Percentiles rank a stretch among this genome's conserved stretches.
These are phyloP conservation scores for Apophysomyces trapeziformis DNA, from an alignment of 371 early-diverging fungal genomes.

Conservation along the genomic window DNA sequence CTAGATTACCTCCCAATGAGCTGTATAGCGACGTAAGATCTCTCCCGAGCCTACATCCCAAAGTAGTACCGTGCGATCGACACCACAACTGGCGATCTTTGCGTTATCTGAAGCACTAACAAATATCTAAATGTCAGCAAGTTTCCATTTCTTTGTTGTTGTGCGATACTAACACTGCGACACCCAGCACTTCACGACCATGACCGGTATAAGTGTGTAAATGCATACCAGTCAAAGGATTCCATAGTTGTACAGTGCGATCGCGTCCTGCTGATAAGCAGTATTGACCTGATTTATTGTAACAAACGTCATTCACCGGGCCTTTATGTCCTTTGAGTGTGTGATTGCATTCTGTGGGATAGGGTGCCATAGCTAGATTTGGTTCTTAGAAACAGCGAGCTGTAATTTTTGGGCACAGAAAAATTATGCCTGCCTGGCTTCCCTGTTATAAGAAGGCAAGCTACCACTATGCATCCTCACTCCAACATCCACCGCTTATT, in stretches of 20 bases:
- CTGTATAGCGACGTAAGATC: conserved; percentile 74
- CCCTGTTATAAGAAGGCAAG: no score
- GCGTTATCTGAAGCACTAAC: conserved; percentile 74
- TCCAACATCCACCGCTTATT: no score
- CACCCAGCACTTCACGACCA: conserved; percentile 83
- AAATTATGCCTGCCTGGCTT: no score
- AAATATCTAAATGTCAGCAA: background rate
- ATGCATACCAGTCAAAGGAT: conserved; percentile 66
- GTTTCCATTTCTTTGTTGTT: background rate
- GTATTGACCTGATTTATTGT: conserved; percentile 74
- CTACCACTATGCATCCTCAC: no score
- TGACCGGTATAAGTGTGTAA: conserved; percentile 87
- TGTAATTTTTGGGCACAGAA: no score
- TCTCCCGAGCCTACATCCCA: conserved; percentile 88
- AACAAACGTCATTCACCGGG: conserved; percentile 68
- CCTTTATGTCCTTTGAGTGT: conserved; percentile 67
- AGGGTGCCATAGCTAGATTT: conserved; percentile 30
- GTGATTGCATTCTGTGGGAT: conserved; percentile 41
- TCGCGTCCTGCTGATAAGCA: conserved; percentile 83
- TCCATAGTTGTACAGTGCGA: conserved; percentile 82
- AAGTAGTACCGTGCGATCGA: conserved; percentile 77
- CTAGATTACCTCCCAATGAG: conserved; percentile 75
- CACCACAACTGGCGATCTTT: conserved; percentile 83
- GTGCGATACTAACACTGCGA: conserved; percentile 60
- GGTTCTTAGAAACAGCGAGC: no score